Percentiles rank a stretch among this genome's conserved stretches.
phyloP scores from a whole-genome alignment of 306 rosid genomes.

The Oxytropis ochrocephala region DNA sequence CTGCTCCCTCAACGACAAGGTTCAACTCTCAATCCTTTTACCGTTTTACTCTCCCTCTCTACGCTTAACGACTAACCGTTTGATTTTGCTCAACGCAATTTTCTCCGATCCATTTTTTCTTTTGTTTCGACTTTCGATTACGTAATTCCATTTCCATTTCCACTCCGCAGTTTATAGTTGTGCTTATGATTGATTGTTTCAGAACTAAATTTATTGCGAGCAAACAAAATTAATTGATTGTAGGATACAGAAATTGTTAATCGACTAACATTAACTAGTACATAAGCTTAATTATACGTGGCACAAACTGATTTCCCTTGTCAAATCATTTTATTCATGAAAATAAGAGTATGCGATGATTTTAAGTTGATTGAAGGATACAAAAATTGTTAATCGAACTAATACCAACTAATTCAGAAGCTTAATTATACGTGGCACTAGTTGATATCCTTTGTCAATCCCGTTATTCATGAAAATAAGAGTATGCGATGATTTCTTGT shows the following conservation, averaged over 20 bases:
- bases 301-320: not conserved
- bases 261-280: not conserved
- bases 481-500: not conserved
- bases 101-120: not conserved
- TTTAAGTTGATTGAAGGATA: not conserved
- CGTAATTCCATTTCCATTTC: not conserved
- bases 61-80: not conserved
- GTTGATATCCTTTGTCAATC: not conserved
- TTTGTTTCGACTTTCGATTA: not conserved
- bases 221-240: not conserved
- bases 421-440: not conserved
- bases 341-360: not conserved
- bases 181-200: not conserved
- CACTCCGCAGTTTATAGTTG: not conserved
- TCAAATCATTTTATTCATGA: not conserved
- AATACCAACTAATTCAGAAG: not conserved
- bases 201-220: not conserved
- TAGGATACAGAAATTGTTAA: not conserved
- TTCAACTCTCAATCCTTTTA: not conserved
- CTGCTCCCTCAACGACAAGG: slow-evolving; percentile 89
- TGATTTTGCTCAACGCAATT: not conserved
- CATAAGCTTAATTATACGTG: not conserved
- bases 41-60: not conserved
- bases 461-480: not conserved
- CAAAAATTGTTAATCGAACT: not conserved